Evolutionary conservation across 1,139 yeast genomes (phyloP).

Genomic region (Komagataea norvegica): DNA sequence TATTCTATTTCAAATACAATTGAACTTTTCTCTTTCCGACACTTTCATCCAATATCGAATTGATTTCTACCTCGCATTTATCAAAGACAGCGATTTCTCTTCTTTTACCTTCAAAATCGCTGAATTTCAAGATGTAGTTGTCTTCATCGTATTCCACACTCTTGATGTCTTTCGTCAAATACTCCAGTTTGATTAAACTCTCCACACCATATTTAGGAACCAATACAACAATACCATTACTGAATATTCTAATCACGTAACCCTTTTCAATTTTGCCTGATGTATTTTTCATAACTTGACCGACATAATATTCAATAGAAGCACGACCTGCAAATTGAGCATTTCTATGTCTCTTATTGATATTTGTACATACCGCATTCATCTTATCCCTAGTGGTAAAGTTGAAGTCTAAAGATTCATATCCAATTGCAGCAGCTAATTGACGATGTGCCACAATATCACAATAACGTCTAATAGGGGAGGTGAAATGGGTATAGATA

Average conservation of each 20-base stretch:
- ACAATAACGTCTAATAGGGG: slow-evolving; percentile 97
- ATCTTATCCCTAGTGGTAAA: slow-evolving; percentile 88
- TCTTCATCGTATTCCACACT: slow-evolving; percentile 75
- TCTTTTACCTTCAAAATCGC: slow-evolving; percentile 36
- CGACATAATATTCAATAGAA: slow-evolving; percentile 94
- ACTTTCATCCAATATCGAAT: slow-evolving; percentile 74
- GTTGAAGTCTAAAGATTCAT: slow-evolving; percentile 73
- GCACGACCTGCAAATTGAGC: slow-evolving; percentile 99
- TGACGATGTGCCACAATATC: slow-evolving; percentile 97
- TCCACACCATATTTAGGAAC: slow-evolving; percentile 98
- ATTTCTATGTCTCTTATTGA: slow-evolving; percentile 91
- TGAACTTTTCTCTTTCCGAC: slow-evolving; percentile 94
- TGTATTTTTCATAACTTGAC: slow-evolving; percentile 83
- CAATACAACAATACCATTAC: slow-evolving; percentile 90
- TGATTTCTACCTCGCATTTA: slow-evolving; percentile 76
- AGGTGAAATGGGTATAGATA: slow-evolving; percentile 96
- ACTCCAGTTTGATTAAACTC: slow-evolving; percentile 80
- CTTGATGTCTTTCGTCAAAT: slow-evolving; percentile 58
- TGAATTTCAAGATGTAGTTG: slow-evolving; percentile 61
- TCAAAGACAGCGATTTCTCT: slow-evolving; percentile 74
- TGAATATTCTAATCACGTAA: slow-evolving; percentile 84
- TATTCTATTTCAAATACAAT: slow-evolving; percentile 50
- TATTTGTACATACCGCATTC: slow-evolving; percentile 85
- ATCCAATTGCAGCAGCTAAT: slow-evolving; percentile 93
- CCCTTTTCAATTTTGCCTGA: slow-evolving; percentile 69